These are phyloP conservation scores for Ampelomyces quisqualis DNA, from an alignment of 2,329 filamentous ascomycete genomes.

Conservation along the genomic window DNA sequence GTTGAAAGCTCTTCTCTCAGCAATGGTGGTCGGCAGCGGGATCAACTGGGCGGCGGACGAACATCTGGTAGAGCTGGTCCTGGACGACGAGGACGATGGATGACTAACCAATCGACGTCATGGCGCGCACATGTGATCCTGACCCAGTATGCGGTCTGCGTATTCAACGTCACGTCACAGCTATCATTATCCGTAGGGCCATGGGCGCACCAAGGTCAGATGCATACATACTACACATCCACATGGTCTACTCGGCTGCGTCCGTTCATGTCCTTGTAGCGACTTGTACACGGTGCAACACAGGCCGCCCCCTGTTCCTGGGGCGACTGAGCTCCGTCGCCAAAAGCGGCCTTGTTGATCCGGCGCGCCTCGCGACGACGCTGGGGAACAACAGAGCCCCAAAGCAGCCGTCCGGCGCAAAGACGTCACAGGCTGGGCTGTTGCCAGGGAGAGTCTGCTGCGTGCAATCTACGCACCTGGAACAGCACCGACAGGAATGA, in stretches of 20 bases:
- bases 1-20: conserved; percentile 76
- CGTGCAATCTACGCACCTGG: conserved; percentile 40
- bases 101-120: too few relatives aligned
- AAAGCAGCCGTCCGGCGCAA: conserved; percentile 3
- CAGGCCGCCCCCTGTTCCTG: conserved; percentile 4
- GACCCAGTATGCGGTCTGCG: conserved; percentile 6
- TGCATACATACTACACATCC: too few relatives aligned
- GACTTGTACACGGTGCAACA: neutral
- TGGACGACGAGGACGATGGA: conserved; percentile 60
- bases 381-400: conserved; percentile 2
- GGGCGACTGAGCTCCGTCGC: conserved; percentile 12
- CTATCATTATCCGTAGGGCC: neutral
- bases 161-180: conserved; percentile 9
- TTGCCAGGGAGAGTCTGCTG: conserved; percentile 13
- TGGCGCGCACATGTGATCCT: conserved; percentile 11
- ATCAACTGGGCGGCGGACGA: conserved; percentile 77
- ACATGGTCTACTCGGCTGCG: too few relatives aligned
- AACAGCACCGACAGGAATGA: conserved; percentile 27
- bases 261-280: too few relatives aligned
- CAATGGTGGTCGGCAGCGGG: conserved; percentile 76
- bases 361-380: conserved; percentile 3
- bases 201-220: conserved; percentile 1
- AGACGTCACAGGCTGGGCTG: conserved; percentile 8
- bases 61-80: conserved; percentile 66
- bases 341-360: conserved; percentile 13